Base-by-base conservation (phyloP, 441 rosid species). In the Breynia disticha region DNA sequence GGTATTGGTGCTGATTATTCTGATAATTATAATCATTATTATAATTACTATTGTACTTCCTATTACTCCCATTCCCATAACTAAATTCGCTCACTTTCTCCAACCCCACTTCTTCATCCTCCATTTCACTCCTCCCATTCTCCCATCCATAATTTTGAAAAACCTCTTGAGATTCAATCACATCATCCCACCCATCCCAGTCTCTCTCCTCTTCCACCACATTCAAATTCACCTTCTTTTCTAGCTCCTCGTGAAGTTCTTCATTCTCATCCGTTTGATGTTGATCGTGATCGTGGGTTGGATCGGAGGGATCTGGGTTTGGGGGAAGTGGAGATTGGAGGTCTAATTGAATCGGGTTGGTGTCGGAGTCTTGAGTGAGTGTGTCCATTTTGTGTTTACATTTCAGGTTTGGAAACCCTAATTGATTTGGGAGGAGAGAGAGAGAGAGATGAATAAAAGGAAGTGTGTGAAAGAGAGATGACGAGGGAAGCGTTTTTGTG, bases 1-100 rank as follows among this genome's bases (percentile, higher is more conserved):
- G 97, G 62, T 77, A 81, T 50, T 59, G 60, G 48, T 67, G 66
- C 62, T 55, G 69, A n/a, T n/a, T n/a, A n/a, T n/a, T n/a, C 66
- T 28, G 35, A 28, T 4, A 28, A 28, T 28, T 5, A 28, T 18
- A 50, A 42, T 44, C n/a, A n/a, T n/a, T n/a, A n/a, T n/a, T n/a
- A n/a, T n/a, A n/a, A n/a, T n/a, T n/a, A n/a, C n/a, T n/a, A n/a
- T n/a, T n/a, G n/a, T n/a, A n/a, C n/a, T n/a, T 14, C 16, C 22
- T 41, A 15, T 39, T 24, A 44, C 24, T 59, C 18, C 43, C 60
- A 46, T 56, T 50, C 16, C 35, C 35, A 28, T 28, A 28, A 28
- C 35, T 28, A 28, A 5, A 4, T 9, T 28, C 35, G 8, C 3
- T 28, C 35, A 28, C 7, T 0, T 28, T 51, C 67, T 54, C 48